These are phyloP conservation scores for Allomyces macrogynus DNA, from an alignment of 192 early-diverging fungal genomes.

Conservation along the genomic window DNA sequence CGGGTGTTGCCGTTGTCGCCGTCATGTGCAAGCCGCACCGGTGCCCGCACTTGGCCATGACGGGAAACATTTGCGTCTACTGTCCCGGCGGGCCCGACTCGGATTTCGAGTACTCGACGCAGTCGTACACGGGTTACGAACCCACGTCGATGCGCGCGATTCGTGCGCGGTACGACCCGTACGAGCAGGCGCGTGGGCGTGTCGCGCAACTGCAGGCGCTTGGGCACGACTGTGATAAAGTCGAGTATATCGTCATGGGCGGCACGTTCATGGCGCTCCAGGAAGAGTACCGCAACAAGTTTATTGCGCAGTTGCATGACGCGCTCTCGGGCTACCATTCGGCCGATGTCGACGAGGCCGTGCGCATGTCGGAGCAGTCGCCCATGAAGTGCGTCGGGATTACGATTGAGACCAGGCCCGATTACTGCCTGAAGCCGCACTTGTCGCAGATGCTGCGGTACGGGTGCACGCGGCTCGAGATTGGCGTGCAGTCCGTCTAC, in stretches of 20 bases:
- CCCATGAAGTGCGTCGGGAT: constrained; percentile 96
- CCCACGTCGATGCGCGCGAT: constrained; percentile 98
- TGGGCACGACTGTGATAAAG: constrained; percentile 94
- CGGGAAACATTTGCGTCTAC: constrained; percentile 97
- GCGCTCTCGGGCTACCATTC: constrained; percentile 71
- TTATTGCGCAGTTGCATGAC: constrained; percentile 91
- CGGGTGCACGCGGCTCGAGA: constrained; percentile 93
- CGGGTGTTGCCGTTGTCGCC: constrained; percentile 78
- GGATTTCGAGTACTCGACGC: constrained; percentile 98
- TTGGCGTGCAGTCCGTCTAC: constrained; percentile 97
- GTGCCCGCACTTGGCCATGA: constrained; percentile 98
- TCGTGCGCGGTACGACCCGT: constrained; percentile 90
- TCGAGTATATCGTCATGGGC: constrained; percentile 98
- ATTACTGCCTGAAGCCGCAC: constrained; percentile 95
- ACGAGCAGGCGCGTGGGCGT: constrained; percentile 81
- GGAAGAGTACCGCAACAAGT: constrained; percentile 94
- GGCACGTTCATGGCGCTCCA: constrained; percentile 95
- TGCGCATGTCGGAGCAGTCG: constrained; percentile 88
- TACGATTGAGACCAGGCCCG: constrained; percentile 96
- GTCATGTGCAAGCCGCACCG: constrained; percentile 95
- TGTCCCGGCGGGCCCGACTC: constrained; percentile 97
- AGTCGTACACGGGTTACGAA: constrained; percentile 99
- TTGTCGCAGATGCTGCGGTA: constrained; percentile 95
- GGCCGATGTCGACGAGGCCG: constrained; percentile 89
- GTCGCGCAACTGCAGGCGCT: constrained; percentile 82